Conservation (phyloP, 257 asterid genomes). For the Agastache rugosa region DNA sequence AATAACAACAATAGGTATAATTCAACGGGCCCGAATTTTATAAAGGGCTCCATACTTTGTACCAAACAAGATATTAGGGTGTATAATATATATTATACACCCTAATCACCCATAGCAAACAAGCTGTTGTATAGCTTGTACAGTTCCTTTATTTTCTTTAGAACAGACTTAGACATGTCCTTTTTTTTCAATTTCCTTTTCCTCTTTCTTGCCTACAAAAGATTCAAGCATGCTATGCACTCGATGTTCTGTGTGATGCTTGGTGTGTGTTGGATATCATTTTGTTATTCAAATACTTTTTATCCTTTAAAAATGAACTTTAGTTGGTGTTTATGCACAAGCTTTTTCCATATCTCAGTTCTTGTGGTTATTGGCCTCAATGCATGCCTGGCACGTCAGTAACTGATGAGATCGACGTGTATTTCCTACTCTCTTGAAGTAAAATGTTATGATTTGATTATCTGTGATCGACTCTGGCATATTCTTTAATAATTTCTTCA, state of each 20-base stretch:
- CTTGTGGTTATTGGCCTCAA: conserved; percentile 21
- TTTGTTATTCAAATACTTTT: neutral
- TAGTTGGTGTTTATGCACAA: neutral
- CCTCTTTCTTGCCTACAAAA: conserved; percentile 5
- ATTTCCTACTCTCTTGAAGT: conserved; percentile 25
- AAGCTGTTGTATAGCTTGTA: too few relatives aligned
- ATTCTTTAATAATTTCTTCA: conserved; percentile 7
- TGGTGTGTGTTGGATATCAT: conserved; percentile 22
- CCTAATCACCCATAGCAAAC: too few relatives aligned
- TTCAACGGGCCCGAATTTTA: too few relatives aligned
- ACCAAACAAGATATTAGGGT: too few relatives aligned
- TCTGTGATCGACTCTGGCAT: conserved; percentile 7
- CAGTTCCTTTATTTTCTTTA: too few relatives aligned
- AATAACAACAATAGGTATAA: too few relatives aligned
- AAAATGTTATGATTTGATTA: neutral
- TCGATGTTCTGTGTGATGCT: conserved; percentile 22
- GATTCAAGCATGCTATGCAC: conserved; percentile 32
- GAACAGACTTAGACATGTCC: too few relatives aligned
- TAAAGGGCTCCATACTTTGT: too few relatives aligned
- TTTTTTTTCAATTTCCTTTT: neutral
- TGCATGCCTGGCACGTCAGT: conserved; percentile 16
- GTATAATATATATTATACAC: too few relatives aligned
- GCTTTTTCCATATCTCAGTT: conserved; percentile 3
- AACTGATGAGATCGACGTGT: conserved; percentile 9
- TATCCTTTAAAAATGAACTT: conserved; percentile 20